Conservation (phyloP, 2,329 filamentous ascomycete species). For the Onygenales sp. region DNA sequence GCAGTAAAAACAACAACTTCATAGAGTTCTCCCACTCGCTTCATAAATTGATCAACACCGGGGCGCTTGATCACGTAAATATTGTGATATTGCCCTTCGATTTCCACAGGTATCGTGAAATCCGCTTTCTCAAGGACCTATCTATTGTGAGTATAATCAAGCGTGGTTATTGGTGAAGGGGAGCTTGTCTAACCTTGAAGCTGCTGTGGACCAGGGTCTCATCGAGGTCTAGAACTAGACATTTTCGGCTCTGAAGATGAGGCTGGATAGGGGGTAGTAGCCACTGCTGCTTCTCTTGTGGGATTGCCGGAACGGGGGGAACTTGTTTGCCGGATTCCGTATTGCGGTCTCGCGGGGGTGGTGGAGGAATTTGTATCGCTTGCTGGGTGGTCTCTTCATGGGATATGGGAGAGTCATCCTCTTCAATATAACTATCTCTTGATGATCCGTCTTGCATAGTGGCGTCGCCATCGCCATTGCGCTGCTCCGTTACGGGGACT, state of each 20-base stretch:
- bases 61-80: conserved; percentile 99
- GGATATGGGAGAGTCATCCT: conserved; percentile 36
- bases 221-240: conserved; percentile 87
- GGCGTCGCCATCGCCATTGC: conserved; percentile 42
- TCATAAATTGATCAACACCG: conserved; percentile 99
- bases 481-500: conserved; percentile 13
- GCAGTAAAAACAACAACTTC: conserved; percentile 98
- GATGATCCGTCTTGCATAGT: conserved; percentile 55
- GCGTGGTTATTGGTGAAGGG: conserved; percentile 10
- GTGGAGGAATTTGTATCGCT: conserved; percentile 46
- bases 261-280: conserved; percentile 74
- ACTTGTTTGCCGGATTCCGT: conserved; percentile 31
- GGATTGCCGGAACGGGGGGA: conserved; percentile 33
- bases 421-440: conserved; percentile 41
- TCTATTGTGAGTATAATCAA: conserved; percentile 6
- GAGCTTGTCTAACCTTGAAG: conserved; percentile 64
- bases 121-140: conserved; percentile 96
- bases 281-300: conserved; percentile 50
- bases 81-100: conserved; percentile 97
- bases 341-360: conserved; percentile 43
- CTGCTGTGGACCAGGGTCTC: conserved; percentile 97
- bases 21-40: conserved; percentile 91
- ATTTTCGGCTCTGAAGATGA: conserved; percentile 79
- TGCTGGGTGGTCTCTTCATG: conserved; percentile 33
- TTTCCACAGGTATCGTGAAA: conserved; percentile 97